Evolutionary conservation across 2,329 filamentous ascomycete genomes (phyloP).

Genomic region (Verticillium alfalfae): DNA sequence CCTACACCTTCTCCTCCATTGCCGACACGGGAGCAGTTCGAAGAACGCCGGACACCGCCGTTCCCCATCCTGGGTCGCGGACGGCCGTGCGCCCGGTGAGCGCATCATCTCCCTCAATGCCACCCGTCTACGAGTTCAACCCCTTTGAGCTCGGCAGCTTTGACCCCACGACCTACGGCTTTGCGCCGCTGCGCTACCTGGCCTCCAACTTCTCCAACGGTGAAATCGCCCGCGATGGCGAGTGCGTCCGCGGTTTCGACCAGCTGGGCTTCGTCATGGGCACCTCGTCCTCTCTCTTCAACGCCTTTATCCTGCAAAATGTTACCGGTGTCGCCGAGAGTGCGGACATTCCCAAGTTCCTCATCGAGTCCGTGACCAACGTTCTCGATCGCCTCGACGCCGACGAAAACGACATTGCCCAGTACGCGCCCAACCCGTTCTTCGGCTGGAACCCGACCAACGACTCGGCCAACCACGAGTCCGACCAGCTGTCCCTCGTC

Average conservation of each 20-base stretch:
- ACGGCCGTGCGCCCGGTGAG: conserved; percentile 38
- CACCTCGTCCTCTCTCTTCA: conserved; percentile 77
- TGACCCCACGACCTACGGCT: conserved; percentile 54
- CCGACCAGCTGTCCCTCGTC: conserved; percentile 61
- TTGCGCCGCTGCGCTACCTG: conserved; percentile 54
- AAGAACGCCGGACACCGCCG: conserved; percentile 32
- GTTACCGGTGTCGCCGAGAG: conserved; percentile 20
- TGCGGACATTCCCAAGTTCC: conserved; percentile 18
- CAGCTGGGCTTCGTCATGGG: conserved; percentile 77
- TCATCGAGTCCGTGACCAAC: conserved; percentile 36
- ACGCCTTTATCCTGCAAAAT: conserved; percentile 65
- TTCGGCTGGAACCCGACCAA: conserved; percentile 36
- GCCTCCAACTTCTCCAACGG: conserved; percentile 54
- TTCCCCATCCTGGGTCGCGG: conserved; percentile 44
- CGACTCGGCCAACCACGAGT: conserved; percentile 34
- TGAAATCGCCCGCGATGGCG: conserved; percentile 33
- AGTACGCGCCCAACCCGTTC: conserved; percentile 59
- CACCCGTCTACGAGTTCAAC: conserved; percentile 60
- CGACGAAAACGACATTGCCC: conserved; percentile 68
- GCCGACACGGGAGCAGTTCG: conserved; percentile 32
- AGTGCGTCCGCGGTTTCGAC: conserved; percentile 61
- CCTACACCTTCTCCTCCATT: conserved; percentile 75
- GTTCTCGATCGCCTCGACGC: conserved; percentile 52
- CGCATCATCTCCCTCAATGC: conserved; percentile 45
- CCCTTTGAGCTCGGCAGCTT: conserved; percentile 63